These are phyloP conservation scores for Fusarium oligoseptatum DNA, from an alignment of 2,329 filamentous ascomycete species.

Conservation along the genomic window DNA sequence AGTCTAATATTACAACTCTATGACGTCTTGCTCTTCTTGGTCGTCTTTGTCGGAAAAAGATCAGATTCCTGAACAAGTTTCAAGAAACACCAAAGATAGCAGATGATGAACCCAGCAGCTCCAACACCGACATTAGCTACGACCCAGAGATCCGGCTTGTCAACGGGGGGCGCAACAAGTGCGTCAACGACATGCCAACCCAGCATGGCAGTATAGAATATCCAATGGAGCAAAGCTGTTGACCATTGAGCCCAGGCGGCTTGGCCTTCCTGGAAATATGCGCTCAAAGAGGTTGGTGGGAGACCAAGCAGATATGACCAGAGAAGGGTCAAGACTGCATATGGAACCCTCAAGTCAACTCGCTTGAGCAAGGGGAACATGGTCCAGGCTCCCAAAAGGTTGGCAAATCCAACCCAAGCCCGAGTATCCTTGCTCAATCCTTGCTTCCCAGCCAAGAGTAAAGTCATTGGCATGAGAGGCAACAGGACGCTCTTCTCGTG, in stretches of 20 bases:
- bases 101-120: conserved; percentile 85
- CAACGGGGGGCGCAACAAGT: conserved; percentile 74
- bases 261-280: conserved; percentile 70
- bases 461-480: conserved; percentile 92
- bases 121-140: conserved; percentile 91
- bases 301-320: conserved; percentile 94
- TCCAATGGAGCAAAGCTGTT: conserved; percentile 77
- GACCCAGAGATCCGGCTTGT: conserved; percentile 94
- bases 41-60: conserved; percentile 55
- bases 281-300: conserved; percentile 79
- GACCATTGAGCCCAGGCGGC: conserved; percentile 58
- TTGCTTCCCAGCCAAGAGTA: conserved; percentile 82
- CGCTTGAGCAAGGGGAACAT: conserved; percentile 91
- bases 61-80: conserved; percentile 73
- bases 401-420: conserved; percentile 96
- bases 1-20: conserved; percentile 20
- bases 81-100: conserved; percentile 92
- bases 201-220: conserved; percentile 83
- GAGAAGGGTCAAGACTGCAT: conserved; percentile 84
- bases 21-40: conserved; percentile 51
- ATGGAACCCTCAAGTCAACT: conserved; percentile 87
- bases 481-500: conserved; percentile 98
- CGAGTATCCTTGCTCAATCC: conserved; percentile 82
- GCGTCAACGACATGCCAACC: conserved; percentile 85
- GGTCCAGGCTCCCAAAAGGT: conserved; percentile 90